Percentiles rank a stretch among this genome's conserved stretches.
Evolutionary conservation across 1,139 yeast genomes (phyloP).

Genomic region (Pichia kudriavzevii): DNA sequence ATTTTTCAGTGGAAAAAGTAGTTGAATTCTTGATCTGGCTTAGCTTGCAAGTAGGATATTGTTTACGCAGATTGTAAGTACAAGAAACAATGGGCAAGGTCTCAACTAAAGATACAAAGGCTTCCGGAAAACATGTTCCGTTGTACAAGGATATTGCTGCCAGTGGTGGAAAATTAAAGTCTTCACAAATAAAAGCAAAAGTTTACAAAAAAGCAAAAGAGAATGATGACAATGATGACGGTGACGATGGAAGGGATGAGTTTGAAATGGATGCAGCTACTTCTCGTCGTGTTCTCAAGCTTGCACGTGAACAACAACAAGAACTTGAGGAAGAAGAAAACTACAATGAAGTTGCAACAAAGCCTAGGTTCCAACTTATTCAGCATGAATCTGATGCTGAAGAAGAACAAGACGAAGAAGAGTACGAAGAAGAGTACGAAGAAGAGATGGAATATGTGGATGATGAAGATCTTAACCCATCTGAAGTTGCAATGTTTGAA

Average conservation of each 20-base stretch:
- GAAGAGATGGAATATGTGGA: slow-evolving; percentile 18
- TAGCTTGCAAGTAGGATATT: too few species aligned
- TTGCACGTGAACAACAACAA: slow-evolving; percentile 89
- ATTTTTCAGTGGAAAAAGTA: too few species aligned
- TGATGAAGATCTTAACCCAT: slow-evolving; percentile 40
- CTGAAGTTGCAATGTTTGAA: slow-evolving; percentile 65
- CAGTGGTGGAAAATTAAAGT: slow-evolving; percentile 61
- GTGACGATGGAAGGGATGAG: slow-evolving; percentile 45
- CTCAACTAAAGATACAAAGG: slow-evolving; percentile 41
- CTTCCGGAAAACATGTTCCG: slow-evolving; percentile 65
- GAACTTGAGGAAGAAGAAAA: slow-evolving; percentile 67
- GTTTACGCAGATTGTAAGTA: too few species aligned
- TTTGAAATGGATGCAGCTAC: slow-evolving; percentile 72
- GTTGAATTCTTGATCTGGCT: too few species aligned
- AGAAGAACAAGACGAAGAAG: slow-evolving; percentile 24
- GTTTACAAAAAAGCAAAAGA: slow-evolving; percentile 15
- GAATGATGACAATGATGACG: slow-evolving; percentile 20
- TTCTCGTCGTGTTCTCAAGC: slow-evolving; percentile 76
- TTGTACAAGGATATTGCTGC: slow-evolving; percentile 68
- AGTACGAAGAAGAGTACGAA: slow-evolving; percentile 27
- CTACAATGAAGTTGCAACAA: slow-evolving; percentile 24
- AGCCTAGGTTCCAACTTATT: slow-evolving; percentile 27
- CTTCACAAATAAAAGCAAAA: slow-evolving; percentile 27
- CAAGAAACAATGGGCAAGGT: slow-evolving; percentile 61
- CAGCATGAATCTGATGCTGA: slow-evolving; percentile 23